phyloP scores from a whole-genome alignment of 257 asterid genomes.

The Solanum raphanifolium region DNA sequence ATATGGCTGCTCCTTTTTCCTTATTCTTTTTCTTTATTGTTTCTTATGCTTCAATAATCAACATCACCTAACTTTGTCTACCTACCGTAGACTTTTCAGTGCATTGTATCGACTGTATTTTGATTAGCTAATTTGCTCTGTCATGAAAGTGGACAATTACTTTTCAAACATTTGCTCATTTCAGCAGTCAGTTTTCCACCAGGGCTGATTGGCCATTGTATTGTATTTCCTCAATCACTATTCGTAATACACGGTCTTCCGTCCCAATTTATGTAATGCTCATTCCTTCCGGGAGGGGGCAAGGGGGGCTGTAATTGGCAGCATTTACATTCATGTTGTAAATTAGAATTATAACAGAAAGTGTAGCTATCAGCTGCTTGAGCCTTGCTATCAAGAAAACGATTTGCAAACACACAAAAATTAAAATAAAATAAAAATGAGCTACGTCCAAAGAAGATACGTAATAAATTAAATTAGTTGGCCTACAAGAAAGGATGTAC shows the following conservation, averaged over 20 bases:
- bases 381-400: background rate
- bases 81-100: background rate
- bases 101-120: background rate
- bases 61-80: background rate
- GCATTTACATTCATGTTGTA: background rate
- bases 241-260: background rate
- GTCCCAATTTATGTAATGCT: background rate
- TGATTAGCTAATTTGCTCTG: background rate
- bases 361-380: background rate
- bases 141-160: background rate
- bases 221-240: background rate
- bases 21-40: slow-evolving; percentile 13
- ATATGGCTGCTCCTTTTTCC: slow-evolving; percentile 15
- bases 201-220: background rate
- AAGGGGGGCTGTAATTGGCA: background rate
- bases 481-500: background rate
- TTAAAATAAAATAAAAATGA: background rate
- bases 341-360: background rate
- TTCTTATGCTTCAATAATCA: slow-evolving; percentile 14
- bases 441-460: background rate
- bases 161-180: background rate
- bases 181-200: background rate
- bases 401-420: background rate
- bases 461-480: background rate
- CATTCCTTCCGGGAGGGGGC: too few species aligned